phyloP scores from a whole-genome alignment of 2,329 filamentous ascomycete species.

The Bipolaris zeicola region DNA sequence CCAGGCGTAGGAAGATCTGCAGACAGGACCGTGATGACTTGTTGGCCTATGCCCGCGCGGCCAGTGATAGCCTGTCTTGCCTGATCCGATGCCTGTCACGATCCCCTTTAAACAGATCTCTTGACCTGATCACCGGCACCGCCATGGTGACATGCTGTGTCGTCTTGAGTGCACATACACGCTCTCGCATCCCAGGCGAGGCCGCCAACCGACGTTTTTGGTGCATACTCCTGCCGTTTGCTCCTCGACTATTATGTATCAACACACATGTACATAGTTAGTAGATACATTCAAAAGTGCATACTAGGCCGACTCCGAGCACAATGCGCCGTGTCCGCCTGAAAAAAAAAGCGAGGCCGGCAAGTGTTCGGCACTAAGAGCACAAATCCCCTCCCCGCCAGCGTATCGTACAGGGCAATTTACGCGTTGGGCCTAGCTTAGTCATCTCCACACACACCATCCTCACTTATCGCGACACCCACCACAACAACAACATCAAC shows the following conservation, averaged over 20 bases:
- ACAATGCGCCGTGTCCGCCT: conserved; percentile 23
- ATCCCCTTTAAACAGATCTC: conserved; percentile 3
- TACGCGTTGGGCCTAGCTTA: not conserved
- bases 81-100: conserved; percentile 6
- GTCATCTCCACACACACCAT: not conserved
- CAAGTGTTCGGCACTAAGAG: conserved; percentile 26
- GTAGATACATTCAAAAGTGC: conserved; percentile 12
- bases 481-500: not conserved
- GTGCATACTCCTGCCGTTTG: not conserved
- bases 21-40: conserved; percentile 21
- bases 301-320: conserved; percentile 24
- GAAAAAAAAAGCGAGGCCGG: conserved; percentile 20
- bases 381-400: conserved; percentile 7
- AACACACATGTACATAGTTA: conserved; percentile 1
- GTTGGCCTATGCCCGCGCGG: conserved; percentile 21
- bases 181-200: not conserved
- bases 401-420: not conserved
- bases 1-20: conserved; percentile 31
- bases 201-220: not conserved
- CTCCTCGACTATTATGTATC: too few relatives aligned
- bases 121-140: conserved; percentile 3
- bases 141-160: not conserved
- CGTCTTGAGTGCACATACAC: not conserved
- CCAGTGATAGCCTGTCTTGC: conserved; percentile 10
- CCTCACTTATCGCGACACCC: not conserved